These are phyloP conservation scores for Pseudozyma sp. DNA, from an alignment of 1,284 basidiomycete species.

Conservation along the genomic window DNA sequence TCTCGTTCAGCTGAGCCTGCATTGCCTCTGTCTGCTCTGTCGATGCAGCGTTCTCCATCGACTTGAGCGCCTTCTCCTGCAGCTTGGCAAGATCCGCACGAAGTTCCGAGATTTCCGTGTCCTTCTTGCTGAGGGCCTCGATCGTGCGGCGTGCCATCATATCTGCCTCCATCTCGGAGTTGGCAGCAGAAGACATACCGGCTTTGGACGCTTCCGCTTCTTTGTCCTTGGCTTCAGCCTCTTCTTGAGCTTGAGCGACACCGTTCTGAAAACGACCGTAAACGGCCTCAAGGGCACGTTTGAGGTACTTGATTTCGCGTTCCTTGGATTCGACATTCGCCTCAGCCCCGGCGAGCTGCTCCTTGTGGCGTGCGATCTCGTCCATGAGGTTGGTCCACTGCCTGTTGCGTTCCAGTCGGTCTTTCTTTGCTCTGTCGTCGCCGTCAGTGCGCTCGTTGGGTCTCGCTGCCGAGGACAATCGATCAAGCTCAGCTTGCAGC, in stretches of 20 bases:
- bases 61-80: conserved; percentile 51
- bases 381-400: conserved; percentile 82
- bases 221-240: conserved; percentile 41
- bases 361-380: conserved; percentile 80
- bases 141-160: conserved; percentile 79
- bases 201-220: conserved; percentile 21
- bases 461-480: conserved; percentile 52
- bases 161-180: conserved; percentile 73
- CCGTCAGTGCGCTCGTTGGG: conserved; percentile 46
- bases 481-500: conserved; percentile 80
- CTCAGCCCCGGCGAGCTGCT: conserved; percentile 76
- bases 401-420: conserved; percentile 80
- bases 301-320: conserved; percentile 81
- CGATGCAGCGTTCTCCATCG: conserved; percentile 25
- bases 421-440: conserved; percentile 74
- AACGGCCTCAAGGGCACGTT: conserved; percentile 84
- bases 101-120: conserved; percentile 74
- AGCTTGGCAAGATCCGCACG: conserved; percentile 57
- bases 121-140: conserved; percentile 78
- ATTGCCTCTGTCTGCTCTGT: conserved; percentile 25
- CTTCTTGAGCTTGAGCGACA: conserved; percentile 68
- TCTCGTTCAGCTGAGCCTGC: conserved; percentile 21
- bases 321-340: conserved; percentile 73
- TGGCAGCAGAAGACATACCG: conserved; percentile 9
- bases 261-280: conserved; percentile 78